phyloP scores from a whole-genome alignment of 2,329 filamentous ascomycete genomes.

The Talaromyces pinophilus region DNA sequence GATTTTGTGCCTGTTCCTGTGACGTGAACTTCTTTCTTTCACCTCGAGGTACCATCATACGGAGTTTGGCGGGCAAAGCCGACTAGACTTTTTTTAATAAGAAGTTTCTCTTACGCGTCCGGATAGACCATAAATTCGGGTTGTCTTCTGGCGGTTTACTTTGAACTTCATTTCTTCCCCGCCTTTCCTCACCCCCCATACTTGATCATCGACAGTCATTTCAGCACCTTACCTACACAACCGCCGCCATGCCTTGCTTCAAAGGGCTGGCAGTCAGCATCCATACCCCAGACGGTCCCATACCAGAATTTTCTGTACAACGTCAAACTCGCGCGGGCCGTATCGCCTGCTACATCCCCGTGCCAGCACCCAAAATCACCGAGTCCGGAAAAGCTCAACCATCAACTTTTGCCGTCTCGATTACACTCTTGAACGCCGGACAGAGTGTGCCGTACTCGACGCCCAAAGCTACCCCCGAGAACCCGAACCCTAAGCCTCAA shows the following conservation, averaged over 20 bases:
- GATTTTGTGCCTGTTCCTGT: neutral
- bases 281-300: conserved; percentile 75
- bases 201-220: neutral
- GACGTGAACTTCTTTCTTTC: neutral
- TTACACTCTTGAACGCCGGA: conserved; percentile 86
- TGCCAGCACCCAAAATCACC: conserved; percentile 80
- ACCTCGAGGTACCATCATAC: neutral
- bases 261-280: conserved; percentile 98
- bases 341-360: conserved; percentile 96
- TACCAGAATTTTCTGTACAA: conserved; percentile 92
- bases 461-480: conserved; percentile 73
- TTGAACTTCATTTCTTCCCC: neutral
- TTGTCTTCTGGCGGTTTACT: conserved; percentile 3
- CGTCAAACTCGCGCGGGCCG: conserved; percentile 87
- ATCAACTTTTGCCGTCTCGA: conserved; percentile 96
- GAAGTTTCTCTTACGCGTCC: neutral
- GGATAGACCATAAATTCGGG: neutral
- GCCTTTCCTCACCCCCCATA: neutral
- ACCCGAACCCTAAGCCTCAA: conserved; percentile 79
- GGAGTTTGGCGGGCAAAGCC: neutral
- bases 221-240: neutral
- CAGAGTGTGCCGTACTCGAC: conserved; percentile 90
- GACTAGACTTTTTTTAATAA: neutral
- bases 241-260: conserved; percentile 82
- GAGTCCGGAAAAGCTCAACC: conserved; percentile 79